Evolutionary conservation across 1,139 yeast species (phyloP).

Genomic region (Nakaseomyces sp.): DNA sequence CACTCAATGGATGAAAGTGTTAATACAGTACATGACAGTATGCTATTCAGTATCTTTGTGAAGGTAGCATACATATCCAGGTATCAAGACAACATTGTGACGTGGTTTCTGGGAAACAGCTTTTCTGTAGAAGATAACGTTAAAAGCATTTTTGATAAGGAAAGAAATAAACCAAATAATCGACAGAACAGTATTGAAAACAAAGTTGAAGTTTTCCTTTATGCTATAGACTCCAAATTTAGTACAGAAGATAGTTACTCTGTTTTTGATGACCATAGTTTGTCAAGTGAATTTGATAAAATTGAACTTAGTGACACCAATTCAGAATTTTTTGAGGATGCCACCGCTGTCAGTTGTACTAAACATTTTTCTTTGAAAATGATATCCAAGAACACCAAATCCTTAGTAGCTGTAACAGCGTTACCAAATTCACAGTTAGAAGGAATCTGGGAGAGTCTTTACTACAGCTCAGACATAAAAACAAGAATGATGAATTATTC

Average conservation of each 20-base stretch:
- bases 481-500: conserved; percentile 27
- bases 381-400: conserved; percentile 17
- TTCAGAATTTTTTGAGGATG: conserved; percentile 9
- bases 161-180: neutral
- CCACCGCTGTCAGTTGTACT: conserved; percentile 5
- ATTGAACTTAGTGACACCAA: conserved; percentile 10
- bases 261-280: conserved; percentile 9
- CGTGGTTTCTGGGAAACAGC: neutral
- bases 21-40: conserved; percentile 26
- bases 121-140: neutral
- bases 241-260: neutral
- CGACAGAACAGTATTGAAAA: neutral
- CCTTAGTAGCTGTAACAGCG: conserved; percentile 14
- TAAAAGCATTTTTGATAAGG: neutral
- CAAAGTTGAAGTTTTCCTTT: neutral
- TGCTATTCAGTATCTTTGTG: conserved; percentile 27
- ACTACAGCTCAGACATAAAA: conserved; percentile 26
- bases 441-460: conserved; percentile 30
- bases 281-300: conserved; percentile 22
- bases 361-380: conserved; percentile 11
- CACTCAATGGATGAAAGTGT: conserved; percentile 9
- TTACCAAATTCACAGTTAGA: conserved; percentile 29
- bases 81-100: conserved; percentile 9
- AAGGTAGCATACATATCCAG: conserved; percentile 15
- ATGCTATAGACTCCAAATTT: neutral